A percentile compares a stretch with the other conserved stretches of the same genome.
phyloP scores from a whole-genome alignment of 495 filamentous ascomycete genomes.

The Astrocystis sublimbata region DNA sequence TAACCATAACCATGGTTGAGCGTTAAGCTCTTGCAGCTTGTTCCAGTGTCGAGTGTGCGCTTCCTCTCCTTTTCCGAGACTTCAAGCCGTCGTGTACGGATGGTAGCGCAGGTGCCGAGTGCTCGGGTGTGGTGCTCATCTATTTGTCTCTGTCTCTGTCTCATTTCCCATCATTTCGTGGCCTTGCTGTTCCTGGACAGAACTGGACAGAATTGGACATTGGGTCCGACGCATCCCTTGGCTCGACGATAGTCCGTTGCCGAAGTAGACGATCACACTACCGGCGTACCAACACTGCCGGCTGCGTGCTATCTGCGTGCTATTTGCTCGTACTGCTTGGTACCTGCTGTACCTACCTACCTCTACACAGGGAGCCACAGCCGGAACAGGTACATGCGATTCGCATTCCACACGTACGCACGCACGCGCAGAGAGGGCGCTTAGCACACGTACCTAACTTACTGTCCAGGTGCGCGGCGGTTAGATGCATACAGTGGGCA shows the following conservation, averaged over 20 bases:
- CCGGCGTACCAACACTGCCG: too few relatives aligned
- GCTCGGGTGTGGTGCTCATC: not conserved
- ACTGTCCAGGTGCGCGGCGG: not conserved
- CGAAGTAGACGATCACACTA: slow-evolving; percentile 5
- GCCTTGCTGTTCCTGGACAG: slow-evolving; percentile 15
- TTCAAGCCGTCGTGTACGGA: not conserved
- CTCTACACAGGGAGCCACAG: too few relatives aligned
- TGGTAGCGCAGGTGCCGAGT: not conserved
- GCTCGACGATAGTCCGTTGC: not conserved
- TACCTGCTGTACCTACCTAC: too few relatives aligned
- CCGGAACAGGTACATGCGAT: not conserved
- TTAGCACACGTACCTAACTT: too few relatives aligned
- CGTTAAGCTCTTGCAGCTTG: not conserved
- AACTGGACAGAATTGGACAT: too few relatives aligned
- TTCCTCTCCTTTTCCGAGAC: slow-evolving; percentile 1
- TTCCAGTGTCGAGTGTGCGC: too few relatives aligned
- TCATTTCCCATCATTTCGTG: slow-evolving; percentile 13
- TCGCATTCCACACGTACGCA: slow-evolving; percentile 8
- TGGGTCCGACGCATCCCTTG: slow-evolving; percentile 1
- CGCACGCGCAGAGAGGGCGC: too few relatives aligned
- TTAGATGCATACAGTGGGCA: slow-evolving; percentile 9
- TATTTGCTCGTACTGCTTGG: not conserved
- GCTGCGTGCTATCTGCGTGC: not conserved
- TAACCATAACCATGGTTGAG: slow-evolving; percentile 6
- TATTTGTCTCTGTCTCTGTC: not conserved